Base-by-base conservation (phyloP, 306 rosid genomes). In the Rosa rugosa region DNA sequence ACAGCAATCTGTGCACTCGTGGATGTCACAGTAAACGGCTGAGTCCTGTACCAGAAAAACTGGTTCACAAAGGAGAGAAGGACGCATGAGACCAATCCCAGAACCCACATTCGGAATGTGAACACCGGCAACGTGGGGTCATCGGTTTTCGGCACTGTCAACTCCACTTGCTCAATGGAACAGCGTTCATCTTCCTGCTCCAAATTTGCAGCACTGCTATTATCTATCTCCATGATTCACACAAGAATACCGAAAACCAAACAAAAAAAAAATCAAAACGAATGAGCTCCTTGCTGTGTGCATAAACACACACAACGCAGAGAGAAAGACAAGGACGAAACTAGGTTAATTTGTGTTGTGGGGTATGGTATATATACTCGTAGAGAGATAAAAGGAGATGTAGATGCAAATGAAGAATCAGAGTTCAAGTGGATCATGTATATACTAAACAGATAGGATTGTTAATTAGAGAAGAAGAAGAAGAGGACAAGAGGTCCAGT, bases 101-200 rank as follows among this genome's bases (percentile, higher is more conserved):
- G 85, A 79, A 90, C 84, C 97, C 97, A 94, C 98, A 89, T 92
- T 84, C 98, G 84, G 81, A 94, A 94, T 34, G 98, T 94, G 20
- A 86, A 72, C 46, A 83, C 80, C 7, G 93, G 94, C 78, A 90
- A 47, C 42, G 66, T 82, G 9, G 94, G 89, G 46, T 94, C 98
- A 59, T 94, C 97, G 0, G 91, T 92, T 72, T 90, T 94, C 0
- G 97, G 90, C 50, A 94, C 97, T 0, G 97, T 94, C 2, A 94
- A 76, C 7, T 89, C 97, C 11, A 92, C 98, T 72, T 94, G 92
- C 64, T 84, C 84, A 11, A 94, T 69, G 9, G 86, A 27, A 60
- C 18, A 72, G 46, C 93, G 82, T 16, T 85, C 86, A 3, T 85
- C 57, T 25, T 64, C 27, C 27, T 27, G 27, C 27, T 27, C 44